These are phyloP conservation scores for Lithohypha guttulata DNA, from an alignment of 2,329 filamentous ascomycete species.

Conservation along the genomic window DNA sequence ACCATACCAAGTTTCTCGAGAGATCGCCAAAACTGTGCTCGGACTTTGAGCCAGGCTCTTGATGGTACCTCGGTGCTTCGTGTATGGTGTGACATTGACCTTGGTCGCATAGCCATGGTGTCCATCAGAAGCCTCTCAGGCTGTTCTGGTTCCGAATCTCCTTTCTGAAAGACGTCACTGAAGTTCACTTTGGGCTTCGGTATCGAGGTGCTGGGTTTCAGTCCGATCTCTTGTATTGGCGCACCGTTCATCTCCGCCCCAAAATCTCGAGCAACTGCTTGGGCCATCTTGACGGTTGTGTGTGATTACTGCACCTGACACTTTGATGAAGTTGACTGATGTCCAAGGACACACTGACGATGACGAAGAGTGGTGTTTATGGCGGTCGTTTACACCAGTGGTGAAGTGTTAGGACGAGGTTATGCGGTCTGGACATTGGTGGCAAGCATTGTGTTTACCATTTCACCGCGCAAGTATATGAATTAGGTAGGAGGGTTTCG, in stretches of 20 bases:
- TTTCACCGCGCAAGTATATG: too few relatives aligned
- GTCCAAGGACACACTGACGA: too few relatives aligned
- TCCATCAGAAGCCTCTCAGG: slow-evolving; percentile 1
- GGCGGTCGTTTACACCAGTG: too few relatives aligned
- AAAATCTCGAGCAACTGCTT: slow-evolving; percentile 5
- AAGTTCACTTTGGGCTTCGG: background rate
- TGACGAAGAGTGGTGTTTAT: too few relatives aligned
- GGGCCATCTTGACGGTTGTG: background rate
- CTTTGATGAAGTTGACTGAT: background rate
- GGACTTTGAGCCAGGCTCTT: slow-evolving; percentile 51
- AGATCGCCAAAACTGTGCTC: slow-evolving; percentile 56
- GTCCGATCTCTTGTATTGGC: background rate
- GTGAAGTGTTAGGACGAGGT: too few relatives aligned
- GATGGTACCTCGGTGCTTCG: slow-evolving; percentile 17
- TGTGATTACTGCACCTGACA: background rate
- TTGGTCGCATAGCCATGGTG: slow-evolving; percentile 11
- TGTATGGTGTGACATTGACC: slow-evolving; percentile 21
- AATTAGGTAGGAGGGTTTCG: too few relatives aligned
- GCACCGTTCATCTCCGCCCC: slow-evolving; percentile 1
- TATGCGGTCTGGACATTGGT: too few relatives aligned
- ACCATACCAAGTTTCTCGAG: slow-evolving; percentile 61
- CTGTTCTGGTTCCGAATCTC: background rate
- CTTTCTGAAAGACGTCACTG: slow-evolving; percentile 1
- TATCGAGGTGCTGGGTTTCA: background rate
- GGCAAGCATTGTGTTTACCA: too few relatives aligned